phyloP scores from a whole-genome alignment of 129 eudicot genomes.

The Logfia minima region DNA sequence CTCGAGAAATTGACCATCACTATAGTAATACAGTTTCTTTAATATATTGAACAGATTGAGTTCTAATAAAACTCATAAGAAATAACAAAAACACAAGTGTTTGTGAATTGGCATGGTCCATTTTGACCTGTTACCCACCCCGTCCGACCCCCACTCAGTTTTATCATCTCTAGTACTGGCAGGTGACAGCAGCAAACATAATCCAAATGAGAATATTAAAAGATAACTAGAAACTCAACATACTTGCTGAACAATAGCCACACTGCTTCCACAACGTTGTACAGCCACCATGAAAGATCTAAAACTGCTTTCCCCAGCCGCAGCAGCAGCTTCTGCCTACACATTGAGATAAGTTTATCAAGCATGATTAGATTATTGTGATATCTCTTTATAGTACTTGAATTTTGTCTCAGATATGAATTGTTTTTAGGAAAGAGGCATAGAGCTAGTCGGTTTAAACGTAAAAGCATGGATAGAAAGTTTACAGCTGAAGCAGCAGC shows the following conservation, averaged over 20 bases:
- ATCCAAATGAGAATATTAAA: background rate
- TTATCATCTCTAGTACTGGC: background rate
- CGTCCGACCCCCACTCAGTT: background rate
- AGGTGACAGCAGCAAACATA: background rate
- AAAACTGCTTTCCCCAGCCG: slow-evolving; percentile 99
- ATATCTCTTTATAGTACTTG: slow-evolving; percentile 2
- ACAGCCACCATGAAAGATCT: slow-evolving; percentile 99
- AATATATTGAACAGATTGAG: background rate
- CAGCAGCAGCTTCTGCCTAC: slow-evolving; percentile 99
- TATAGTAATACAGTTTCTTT: background rate
- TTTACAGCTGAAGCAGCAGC: slow-evolving; percentile 99
- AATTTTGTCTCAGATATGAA: background rate
- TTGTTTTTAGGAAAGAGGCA: slow-evolving; percentile 17
- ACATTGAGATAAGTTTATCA: slow-evolving; percentile 30
- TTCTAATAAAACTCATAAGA: background rate
- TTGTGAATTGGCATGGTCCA: background rate
- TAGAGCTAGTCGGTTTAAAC: background rate
- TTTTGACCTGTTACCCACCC: background rate
- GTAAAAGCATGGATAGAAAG: slow-evolving; percentile 21
- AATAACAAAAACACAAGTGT: background rate
- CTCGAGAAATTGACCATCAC: background rate
- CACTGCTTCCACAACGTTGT: slow-evolving; percentile 99
- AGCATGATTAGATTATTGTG: background rate
- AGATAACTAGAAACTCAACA: slow-evolving; percentile 28
- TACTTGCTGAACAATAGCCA: slow-evolving; percentile 99